Percentiles rank a stretch among this genome's conserved stretches.
phyloP scores from a whole-genome alignment of 768 basidiomycete genomes.

The Leccinum subgranulosum region DNA sequence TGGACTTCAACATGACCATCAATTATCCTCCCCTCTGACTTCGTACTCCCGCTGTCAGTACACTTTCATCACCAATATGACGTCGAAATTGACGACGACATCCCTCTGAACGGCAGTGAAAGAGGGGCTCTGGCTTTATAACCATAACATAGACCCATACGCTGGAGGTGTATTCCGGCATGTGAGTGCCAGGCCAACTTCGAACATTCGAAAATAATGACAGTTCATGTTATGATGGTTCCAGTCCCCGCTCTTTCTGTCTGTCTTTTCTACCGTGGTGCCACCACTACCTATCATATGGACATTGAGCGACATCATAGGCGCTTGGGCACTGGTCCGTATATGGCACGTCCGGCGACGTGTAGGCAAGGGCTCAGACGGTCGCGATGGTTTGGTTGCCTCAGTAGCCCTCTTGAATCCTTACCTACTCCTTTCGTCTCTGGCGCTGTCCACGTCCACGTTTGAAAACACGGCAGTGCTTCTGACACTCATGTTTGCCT shows the following conservation, averaged over 20 bases:
- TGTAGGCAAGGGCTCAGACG: slow-evolving; percentile 34
- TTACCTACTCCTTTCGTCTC: slow-evolving; percentile 73
- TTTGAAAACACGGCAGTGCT: slow-evolving; percentile 77
- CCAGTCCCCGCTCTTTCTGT: slow-evolving; percentile 80
- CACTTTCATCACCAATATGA: not conserved
- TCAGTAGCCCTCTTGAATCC: slow-evolving; percentile 83
- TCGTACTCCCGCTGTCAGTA: slow-evolving; percentile 72
- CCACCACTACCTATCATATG: slow-evolving; percentile 64
- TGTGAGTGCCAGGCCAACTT: slow-evolving; percentile 43
- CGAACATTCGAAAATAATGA: not conserved
- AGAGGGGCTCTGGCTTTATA: slow-evolving; percentile 84
- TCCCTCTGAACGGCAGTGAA: slow-evolving; percentile 51
- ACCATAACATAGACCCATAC: slow-evolving; percentile 81
- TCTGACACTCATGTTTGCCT: slow-evolving; percentile 65
- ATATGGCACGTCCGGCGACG: slow-evolving; percentile 68
- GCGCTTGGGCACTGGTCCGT: slow-evolving; percentile 63
- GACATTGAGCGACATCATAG: slow-evolving; percentile 63
- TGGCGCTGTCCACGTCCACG: slow-evolving; percentile 79
- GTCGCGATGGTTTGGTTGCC: slow-evolving; percentile 60
- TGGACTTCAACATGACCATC: slow-evolving; percentile 63
- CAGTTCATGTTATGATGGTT: not conserved
- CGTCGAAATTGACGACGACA: not conserved
- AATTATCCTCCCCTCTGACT: slow-evolving; percentile 79
- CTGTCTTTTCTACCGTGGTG: slow-evolving; percentile 68
- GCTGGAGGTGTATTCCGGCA: slow-evolving; percentile 83